phyloP scores from a whole-genome alignment of 2,329 filamentous ascomycete genomes.

The Blastomyces parvus region DNA sequence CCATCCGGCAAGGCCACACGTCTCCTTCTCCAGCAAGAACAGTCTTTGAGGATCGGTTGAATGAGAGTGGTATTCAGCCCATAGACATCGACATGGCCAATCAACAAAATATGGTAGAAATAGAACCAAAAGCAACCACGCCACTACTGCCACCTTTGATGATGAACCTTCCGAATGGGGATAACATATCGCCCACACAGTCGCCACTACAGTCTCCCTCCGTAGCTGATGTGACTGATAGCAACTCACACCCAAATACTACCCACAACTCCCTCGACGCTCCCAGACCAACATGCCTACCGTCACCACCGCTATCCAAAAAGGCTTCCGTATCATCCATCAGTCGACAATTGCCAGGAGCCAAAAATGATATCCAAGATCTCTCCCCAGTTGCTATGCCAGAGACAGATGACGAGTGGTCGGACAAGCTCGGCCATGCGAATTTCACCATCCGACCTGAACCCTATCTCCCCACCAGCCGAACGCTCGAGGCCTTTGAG shows the following conservation, averaged over 20 bases:
- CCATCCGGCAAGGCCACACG: constrained; percentile 43
- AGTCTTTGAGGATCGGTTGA: constrained; percentile 47
- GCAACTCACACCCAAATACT: constrained; percentile 22
- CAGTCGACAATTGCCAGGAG: constrained; percentile 41
- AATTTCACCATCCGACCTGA: constrained; percentile 82
- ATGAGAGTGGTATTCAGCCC: constrained; percentile 41
- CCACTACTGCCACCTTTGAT: constrained; percentile 77
- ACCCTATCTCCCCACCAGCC: constrained; percentile 61
- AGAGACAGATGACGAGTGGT: constrained; percentile 66
- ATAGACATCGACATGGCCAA: constrained; percentile 48
- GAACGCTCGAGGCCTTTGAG: constrained; percentile 51
- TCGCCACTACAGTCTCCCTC: constrained; percentile 83
- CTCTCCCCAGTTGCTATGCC: constrained; percentile 59
- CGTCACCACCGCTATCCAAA: constrained; percentile 66
- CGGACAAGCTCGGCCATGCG: constrained; percentile 74
- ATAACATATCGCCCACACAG: constrained; percentile 50
- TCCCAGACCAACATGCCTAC: constrained; percentile 38
- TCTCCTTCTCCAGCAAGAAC: constrained; percentile 56
- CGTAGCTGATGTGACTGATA: constrained; percentile 51
- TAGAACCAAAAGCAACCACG: constrained; percentile 62
- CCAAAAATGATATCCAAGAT: constrained; percentile 41
- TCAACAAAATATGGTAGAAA: constrained; percentile 40
- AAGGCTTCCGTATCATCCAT: constrained; percentile 73
- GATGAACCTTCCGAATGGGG: constrained; percentile 44
- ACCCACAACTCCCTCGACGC: constrained; percentile 41